Evolutionary conservation across 148 eudicot genomes (phyloP).

Genomic region (Polygonum maritimum): DNA sequence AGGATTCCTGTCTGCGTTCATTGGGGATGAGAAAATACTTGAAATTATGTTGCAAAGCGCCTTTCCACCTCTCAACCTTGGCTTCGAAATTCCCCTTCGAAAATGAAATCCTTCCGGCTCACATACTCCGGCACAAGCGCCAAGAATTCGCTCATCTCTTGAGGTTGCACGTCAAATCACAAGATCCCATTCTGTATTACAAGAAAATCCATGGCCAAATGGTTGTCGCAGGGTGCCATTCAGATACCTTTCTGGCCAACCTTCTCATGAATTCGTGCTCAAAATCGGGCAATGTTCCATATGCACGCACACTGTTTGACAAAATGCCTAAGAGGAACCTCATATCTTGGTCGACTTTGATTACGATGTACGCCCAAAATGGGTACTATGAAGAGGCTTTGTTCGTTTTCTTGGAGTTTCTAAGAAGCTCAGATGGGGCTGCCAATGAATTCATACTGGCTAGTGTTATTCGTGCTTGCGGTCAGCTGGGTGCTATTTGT

Average conservation of each 20-base stretch:
- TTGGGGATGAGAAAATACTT: slow-evolving; percentile 23
- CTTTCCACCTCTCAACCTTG: slow-evolving; percentile 18
- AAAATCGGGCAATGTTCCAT: slow-evolving; percentile 18
- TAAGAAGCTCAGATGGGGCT: slow-evolving; percentile 26
- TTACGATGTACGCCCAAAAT: slow-evolving; percentile 30
- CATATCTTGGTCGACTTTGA: slow-evolving; percentile 56
- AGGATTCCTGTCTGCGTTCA: not conserved
- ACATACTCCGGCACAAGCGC: slow-evolving; percentile 21
- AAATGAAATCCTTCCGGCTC: slow-evolving; percentile 15
- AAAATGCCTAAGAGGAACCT: slow-evolving; percentile 50
- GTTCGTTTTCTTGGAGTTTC: slow-evolving; percentile 26
- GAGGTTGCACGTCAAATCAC: slow-evolving; percentile 15
- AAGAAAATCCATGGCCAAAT: slow-evolving; percentile 37
- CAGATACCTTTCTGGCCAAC: slow-evolving; percentile 40
- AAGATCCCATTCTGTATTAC: slow-evolving; percentile 23
- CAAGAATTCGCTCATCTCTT: slow-evolving; percentile 36
- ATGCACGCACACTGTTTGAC: slow-evolving; percentile 48
- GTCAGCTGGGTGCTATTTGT: slow-evolving; percentile 21
- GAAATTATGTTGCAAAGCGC: slow-evolving; percentile 14
- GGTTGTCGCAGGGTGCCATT: slow-evolving; percentile 36
- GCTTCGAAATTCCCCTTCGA: slow-evolving; percentile 6
- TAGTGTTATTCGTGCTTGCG: slow-evolving; percentile 45
- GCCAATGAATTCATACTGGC: slow-evolving; percentile 50
- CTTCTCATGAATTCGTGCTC: slow-evolving; percentile 35
- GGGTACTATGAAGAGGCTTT: slow-evolving; percentile 36